These are phyloP conservation scores for Cystobasidium tubakii DNA, from an alignment of 768 basidiomycete genomes.

Conservation along the genomic window DNA sequence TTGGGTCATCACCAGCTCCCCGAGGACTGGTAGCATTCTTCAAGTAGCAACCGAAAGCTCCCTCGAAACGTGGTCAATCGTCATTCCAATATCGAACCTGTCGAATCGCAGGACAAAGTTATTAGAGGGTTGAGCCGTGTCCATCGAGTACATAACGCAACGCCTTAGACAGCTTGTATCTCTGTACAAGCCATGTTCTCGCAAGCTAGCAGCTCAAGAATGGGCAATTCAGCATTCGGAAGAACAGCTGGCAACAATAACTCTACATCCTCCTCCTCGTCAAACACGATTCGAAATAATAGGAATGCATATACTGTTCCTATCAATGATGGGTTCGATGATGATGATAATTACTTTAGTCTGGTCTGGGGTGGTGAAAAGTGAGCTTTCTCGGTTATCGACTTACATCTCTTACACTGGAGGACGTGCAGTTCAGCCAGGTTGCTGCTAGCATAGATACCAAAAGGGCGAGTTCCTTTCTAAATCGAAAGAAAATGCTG, in stretches of 20 bases:
- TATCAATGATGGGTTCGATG: not conserved
- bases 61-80: no score
- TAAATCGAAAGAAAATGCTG: not conserved
- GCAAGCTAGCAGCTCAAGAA: not conserved
- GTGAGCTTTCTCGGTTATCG: not conserved
- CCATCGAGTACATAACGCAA: no score
- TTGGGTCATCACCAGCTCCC: no score
- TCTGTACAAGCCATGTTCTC: not conserved
- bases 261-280: not conserved
- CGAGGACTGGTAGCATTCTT: no score
- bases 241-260: not conserved
- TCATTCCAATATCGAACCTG: no score
- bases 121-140: no score
- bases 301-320: not conserved
- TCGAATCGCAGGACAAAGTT: no score
- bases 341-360: slow-evolving; percentile 7
- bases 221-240: slow-evolving; percentile 3
- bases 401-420: no score
- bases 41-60: no score
- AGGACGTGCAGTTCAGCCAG: no score
- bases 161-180: not conserved
- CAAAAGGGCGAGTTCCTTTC: no score
- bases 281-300: not conserved
- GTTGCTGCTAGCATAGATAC: no score
- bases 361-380: slow-evolving; percentile 12